Base-by-base conservation (phyloP, 2,329 filamentous ascomycete genomes). In the Ophiosphaerella korrae region DNA sequence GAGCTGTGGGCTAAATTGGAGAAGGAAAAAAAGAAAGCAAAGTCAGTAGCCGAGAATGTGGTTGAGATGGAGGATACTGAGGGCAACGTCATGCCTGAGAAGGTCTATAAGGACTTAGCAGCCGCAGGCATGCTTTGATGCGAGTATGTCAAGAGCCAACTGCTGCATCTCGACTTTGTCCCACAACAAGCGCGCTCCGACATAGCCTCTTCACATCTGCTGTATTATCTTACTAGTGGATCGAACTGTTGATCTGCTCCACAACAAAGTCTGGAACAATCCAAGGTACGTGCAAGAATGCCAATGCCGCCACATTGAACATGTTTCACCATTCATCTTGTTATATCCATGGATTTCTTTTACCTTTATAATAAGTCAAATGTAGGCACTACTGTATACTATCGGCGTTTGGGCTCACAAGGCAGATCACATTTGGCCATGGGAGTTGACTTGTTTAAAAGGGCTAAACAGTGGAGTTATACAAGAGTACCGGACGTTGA, bases 21-120 rank as follows among this genome's bases (percentile, higher is more conserved):
- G 72, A 81, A 85, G 50, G 92, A 96, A 61, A 88, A 89, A 75
- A 91, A 89, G 80, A 88, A 85, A 73, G 85, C 86, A 57, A 88
- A 86, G 71, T 80, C 88, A 1, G 86, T 88, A 55, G 88, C 89
- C 38, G 91, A 93, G 34, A 90, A 88, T 53, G 84, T 99, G 8
- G 90, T 97, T 42, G 92, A 99, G 80, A 99, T 99, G 94, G 94
- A 99, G 80, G 94, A 99, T 74, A 89, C 86, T 0, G 90, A 96
- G 71, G 94, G 94, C 40, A 97, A 99, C 67, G 94, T 99, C 50
- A 99, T 99, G 94, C 94, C 95, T 0, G 92, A 97, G 78, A 96
- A 96, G 81, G 93, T 99, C 47, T 99, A 97, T 74, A 87, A 92
- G 60, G 94, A 99, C 81, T 77, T 97, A 75, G 89, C 91, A 75